A percentile compares a stretch with the other conserved stretches of the same genome.
phyloP scores from a whole-genome alignment of 2,329 filamentous ascomycete species.

The Calonectria ilicicola region DNA sequence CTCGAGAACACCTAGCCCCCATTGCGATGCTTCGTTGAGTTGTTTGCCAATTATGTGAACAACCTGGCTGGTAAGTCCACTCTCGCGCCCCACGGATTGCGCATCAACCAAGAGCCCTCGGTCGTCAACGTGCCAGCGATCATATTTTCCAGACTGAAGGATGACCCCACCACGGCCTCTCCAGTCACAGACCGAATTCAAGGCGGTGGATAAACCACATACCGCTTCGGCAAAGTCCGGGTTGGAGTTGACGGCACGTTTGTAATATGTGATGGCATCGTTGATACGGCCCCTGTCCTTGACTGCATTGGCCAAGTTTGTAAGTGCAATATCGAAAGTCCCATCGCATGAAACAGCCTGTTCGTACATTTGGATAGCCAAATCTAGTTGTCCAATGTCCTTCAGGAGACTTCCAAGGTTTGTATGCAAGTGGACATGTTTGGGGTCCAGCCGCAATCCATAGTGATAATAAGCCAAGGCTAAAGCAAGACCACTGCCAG shows the following conservation, averaged over 20 bases:
- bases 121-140: slow-evolving; percentile 94
- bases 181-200: slow-evolving; percentile 98
- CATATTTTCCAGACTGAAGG: slow-evolving; percentile 77
- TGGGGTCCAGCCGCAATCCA: slow-evolving; percentile 84
- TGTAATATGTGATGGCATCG: slow-evolving; percentile 94
- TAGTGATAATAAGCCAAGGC: slow-evolving; percentile 97
- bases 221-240: slow-evolving; percentile 97
- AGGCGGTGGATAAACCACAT: slow-evolving; percentile 91
- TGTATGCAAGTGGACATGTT: slow-evolving; percentile 96
- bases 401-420: slow-evolving; percentile 96
- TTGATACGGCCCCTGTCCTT: slow-evolving; percentile 95
- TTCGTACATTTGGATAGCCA: slow-evolving; percentile 97
- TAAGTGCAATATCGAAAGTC: slow-evolving; percentile 96
- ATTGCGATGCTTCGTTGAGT: slow-evolving; percentile 84
- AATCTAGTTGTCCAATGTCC: slow-evolving; percentile 91
- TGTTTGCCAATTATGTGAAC: slow-evolving; percentile 92
- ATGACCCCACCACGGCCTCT: slow-evolving; percentile 87
- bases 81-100: slow-evolving; percentile 67
- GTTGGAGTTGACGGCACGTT: slow-evolving; percentile 88
- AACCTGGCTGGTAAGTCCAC: slow-evolving; percentile 90
- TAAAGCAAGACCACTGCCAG: slow-evolving; percentile 88
- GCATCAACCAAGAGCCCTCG: slow-evolving; percentile 85
- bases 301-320: slow-evolving; percentile 96
- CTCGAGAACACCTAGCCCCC: slow-evolving; percentile 81
- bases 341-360: slow-evolving; percentile 91